phyloP scores from a whole-genome alignment of 2,329 filamentous ascomycete species.

The Helotiales sp. region DNA sequence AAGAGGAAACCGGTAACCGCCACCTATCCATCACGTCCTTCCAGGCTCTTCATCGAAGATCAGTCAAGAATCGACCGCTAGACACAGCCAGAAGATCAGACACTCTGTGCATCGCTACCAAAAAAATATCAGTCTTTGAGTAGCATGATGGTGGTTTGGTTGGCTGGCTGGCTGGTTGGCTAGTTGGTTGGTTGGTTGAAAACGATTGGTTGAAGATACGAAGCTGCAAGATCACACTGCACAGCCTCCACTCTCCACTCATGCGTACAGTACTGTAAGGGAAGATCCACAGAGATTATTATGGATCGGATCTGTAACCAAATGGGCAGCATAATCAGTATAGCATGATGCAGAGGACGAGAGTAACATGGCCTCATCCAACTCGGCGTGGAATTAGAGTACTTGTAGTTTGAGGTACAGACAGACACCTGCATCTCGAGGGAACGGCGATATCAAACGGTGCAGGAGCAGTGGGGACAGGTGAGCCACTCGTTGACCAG shows the following conservation, averaged over 20 bases:
- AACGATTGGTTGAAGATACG: neutral
- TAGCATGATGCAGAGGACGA: neutral
- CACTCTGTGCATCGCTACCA: too few species aligned
- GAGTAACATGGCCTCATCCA: neutral
- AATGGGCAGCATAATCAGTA: neutral
- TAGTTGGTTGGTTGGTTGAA: neutral
- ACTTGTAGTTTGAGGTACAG: too few species aligned
- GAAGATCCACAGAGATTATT: neutral
- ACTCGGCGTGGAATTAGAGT: neutral
- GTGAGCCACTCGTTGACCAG: neutral
- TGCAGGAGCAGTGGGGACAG: neutral
- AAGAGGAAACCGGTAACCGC: constrained; percentile 2
- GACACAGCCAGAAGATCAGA: too few species aligned
- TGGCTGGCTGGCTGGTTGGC: too few species aligned
- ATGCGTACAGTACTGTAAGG: too few species aligned
- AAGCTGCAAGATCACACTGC: neutral
- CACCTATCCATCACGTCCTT: neutral
- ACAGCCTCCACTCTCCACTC: too few species aligned
- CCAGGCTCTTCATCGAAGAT: neutral
- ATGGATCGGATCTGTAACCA: neutral
- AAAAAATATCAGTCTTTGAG: too few species aligned
- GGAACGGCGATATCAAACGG: neutral
- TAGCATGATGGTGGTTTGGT: too few species aligned
- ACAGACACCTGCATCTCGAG: neutral
- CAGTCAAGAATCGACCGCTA: neutral